These are phyloP conservation scores for Cladosporium sp. DNA, from an alignment of 2,329 filamentous ascomycete genomes.

Conservation along the genomic window DNA sequence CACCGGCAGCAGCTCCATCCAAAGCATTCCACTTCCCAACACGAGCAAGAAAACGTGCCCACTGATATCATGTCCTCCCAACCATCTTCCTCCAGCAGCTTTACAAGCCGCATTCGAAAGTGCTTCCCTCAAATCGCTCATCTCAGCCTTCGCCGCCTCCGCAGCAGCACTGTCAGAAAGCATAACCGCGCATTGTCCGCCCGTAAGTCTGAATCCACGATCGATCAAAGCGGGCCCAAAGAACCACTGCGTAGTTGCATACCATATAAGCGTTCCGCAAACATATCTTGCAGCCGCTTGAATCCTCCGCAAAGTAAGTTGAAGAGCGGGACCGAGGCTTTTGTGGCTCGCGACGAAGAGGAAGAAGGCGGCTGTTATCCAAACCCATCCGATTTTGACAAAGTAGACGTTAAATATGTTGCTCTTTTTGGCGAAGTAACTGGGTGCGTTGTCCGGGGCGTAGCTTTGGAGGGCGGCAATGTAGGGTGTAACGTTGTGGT, in stretches of 20 bases:
- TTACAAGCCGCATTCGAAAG: constrained; percentile 78
- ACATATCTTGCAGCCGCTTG: constrained; percentile 65
- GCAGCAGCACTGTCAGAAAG: constrained; percentile 23
- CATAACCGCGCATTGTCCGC: constrained; percentile 71
- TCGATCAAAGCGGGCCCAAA: constrained; percentile 91
- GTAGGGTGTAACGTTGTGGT: constrained; percentile 52
- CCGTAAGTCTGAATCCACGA: constrained; percentile 80
- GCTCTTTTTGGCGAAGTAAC: constrained; percentile 89
- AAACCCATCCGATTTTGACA: constrained; percentile 93
- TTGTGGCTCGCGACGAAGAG: constrained; percentile 68
- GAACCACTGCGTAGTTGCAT: constrained; percentile 90
- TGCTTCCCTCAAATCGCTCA: constrained; percentile 45
- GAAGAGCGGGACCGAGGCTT: constrained; percentile 39
- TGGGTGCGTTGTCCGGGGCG: constrained; percentile 56
- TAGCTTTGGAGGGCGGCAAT: constrained; percentile 61
- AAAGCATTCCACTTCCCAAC: constrained; percentile 73
- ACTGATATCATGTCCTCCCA: constrained; percentile 91
- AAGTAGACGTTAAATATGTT: constrained; percentile 92
- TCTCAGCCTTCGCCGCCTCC: constrained; percentile 37
- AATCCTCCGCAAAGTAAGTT: constrained; percentile 43
- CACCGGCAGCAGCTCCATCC: constrained; percentile 70
- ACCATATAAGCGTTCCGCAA: constrained; percentile 73
- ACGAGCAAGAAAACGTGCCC: constrained; percentile 93
- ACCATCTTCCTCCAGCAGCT: constrained; percentile 76
- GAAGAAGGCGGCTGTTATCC: constrained; percentile 73